phyloP scores from a whole-genome alignment of 139 green algal genomes.

The Zygnema circumcarinatum region DNA sequence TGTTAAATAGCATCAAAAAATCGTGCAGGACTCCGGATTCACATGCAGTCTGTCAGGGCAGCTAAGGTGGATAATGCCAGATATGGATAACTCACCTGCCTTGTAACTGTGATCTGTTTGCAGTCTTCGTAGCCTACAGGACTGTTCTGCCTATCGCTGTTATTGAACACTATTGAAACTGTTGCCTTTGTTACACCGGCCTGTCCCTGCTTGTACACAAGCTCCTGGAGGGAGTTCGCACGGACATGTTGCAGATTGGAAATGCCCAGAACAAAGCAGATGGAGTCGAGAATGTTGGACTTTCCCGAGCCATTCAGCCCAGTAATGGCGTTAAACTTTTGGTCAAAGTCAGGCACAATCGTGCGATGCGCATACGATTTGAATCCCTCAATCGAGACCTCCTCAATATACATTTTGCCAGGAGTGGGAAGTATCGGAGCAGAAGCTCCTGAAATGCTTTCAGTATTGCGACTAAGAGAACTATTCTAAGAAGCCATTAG shows the following conservation, averaged over 20 bases:
- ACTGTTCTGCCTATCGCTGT: slow-evolving; percentile 78
- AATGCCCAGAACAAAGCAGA: slow-evolving; percentile 99
- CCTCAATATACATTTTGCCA: slow-evolving; percentile 90
- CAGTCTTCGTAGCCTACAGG: slow-evolving; percentile 92
- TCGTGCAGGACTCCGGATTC: too few relatives aligned
- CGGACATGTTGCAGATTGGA: slow-evolving; percentile 94
- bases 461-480: too few relatives aligned
- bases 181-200: slow-evolving; percentile 96
- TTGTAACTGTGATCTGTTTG: slow-evolving; percentile 91
- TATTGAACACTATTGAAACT: slow-evolving; percentile 98
- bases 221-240: slow-evolving; percentile 89
- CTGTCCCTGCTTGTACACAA: slow-evolving; percentile 99
- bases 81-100: slow-evolving; percentile 83
- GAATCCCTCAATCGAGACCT: slow-evolving; percentile 97
- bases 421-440: too few relatives aligned
- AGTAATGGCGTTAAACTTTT: slow-evolving; percentile 98
- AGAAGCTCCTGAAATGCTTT: too few relatives aligned
- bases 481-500: too few relatives aligned
- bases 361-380: slow-evolving; percentile 96
- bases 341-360: slow-evolving; percentile 86
- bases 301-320: slow-evolving; percentile 97
- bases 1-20: too few relatives aligned
- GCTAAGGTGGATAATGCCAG: too few relatives aligned
- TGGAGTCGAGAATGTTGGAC: slow-evolving; percentile 98
- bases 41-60: too few relatives aligned